These are phyloP conservation scores for Fagopyrum tataricum DNA, from an alignment of 148 eudicot species.

Conservation along the genomic window DNA sequence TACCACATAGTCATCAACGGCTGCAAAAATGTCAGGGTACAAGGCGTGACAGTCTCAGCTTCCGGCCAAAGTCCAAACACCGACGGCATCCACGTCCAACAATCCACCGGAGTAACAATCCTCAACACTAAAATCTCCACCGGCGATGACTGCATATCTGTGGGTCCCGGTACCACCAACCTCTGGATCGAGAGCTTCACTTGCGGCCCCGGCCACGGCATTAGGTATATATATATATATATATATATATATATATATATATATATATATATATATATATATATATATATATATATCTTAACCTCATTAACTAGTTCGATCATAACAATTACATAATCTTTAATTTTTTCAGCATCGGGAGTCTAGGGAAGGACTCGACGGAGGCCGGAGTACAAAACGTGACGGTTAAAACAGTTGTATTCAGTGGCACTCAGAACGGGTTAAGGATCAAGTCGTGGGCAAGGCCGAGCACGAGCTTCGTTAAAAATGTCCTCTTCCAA, in stretches of 20 bases:
- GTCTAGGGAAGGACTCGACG: conserved; percentile 27
- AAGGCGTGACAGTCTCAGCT: not conserved
- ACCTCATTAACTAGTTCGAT: not conserved
- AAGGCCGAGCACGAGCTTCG: conserved; percentile 39
- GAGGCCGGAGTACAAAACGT: conserved; percentile 46
- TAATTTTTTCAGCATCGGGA: conserved; percentile 33
- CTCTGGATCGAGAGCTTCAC: not conserved
- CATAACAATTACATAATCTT: not conserved
- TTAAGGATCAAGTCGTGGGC: conserved; percentile 47
- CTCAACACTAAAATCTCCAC: conserved; percentile 11
- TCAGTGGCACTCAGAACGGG: conserved; percentile 34
- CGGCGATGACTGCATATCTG: conserved; percentile 8
- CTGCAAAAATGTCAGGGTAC: not conserved
- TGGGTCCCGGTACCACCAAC: not conserved
- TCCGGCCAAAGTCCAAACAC: conserved; percentile 9
- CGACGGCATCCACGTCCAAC: conserved; percentile 7
- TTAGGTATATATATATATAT: conserved; percentile 5
- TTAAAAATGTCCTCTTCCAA: conserved; percentile 30
- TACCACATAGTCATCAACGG: conserved; percentile 5
- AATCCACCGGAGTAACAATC: not conserved
- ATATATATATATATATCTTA: not conserved
- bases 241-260: too few species aligned
- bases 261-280: too few species aligned
- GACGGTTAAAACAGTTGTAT: conserved; percentile 25
- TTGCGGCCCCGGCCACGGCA: conserved; percentile 14